Evolutionary conservation across 1,284 basidiomycete genomes (phyloP), one percentile per base, ranked within the genome.

Genomic region (Sphagnurus paluster): DNA sequence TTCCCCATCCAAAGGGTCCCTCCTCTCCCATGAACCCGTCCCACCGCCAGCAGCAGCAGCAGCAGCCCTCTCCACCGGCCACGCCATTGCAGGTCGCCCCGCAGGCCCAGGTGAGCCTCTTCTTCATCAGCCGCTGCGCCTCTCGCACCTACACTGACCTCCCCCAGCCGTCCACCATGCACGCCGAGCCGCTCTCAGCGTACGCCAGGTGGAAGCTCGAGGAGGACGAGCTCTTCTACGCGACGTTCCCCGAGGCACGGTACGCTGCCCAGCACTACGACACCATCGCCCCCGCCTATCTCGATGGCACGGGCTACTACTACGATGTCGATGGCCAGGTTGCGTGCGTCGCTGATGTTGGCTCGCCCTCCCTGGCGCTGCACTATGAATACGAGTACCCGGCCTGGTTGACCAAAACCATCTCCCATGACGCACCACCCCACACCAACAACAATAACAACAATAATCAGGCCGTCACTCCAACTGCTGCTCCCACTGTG

Each of bases 201-300:
- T 64, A 61, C 38, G 63, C 58, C 2, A 62, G 65, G 41, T 68
- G 62, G 44, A 50, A 68, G 47, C 54, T 59, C 20, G 64, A 71
- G 25, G 54, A 64, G 13, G 71, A 75, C 48, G 67, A 69, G 17
- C 48, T 56, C n/a, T 76, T 75, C 53, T 75, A 70, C 48, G 56
- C 58, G 2, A 67, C 63, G n/a, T 76, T 76, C 49, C 74, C 74
- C 24, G 58, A 59, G 19, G 70, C 70, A 20, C 57, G 61, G 35
- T 56, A 49, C 8, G 52, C 57, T 11, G 50, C 59, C 17, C 41
- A 55, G 30, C 51, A 50, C 9, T 54, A 54, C 30, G 39, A 49
- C 16, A 25, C 42, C 16, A 42, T 50, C 13, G 47, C 39, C 14
- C 40, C 49, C 19, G 48, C 53, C 23, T 46, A 49, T 39, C 41